Evolutionary conservation across 139 green algal genomes (phyloP), one percentile per base, ranked within the genome.

Genomic region (Zygnema circumcarinatum): DNA sequence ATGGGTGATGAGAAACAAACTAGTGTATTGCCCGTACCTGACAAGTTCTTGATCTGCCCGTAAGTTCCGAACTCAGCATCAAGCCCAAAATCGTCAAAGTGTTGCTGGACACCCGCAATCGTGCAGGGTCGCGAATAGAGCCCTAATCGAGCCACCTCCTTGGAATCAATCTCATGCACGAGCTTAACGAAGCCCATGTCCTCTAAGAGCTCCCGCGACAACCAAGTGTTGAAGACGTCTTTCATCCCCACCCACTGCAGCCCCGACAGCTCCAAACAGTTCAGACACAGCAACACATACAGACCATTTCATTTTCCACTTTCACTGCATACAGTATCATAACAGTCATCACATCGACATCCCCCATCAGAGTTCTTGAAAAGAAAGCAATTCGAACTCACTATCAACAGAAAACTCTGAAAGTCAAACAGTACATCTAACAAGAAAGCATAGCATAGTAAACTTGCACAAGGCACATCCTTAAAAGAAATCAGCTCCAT

Each of bases 1-100:
- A n/a, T n/a, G n/a, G n/a, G n/a, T n/a, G n/a, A n/a, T n/a, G n/a
- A n/a, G n/a, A n/a, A n/a, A n/a, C n/a, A n/a, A n/a, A n/a, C n/a
- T n/a, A n/a, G n/a, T n/a, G n/a, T n/a, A n/a, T n/a, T n/a, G n/a
- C n/a, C n/a, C 41, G 2, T 29, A 88, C 83, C 92, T 41, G 90
- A 93, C 29, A 94, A 75, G 36, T 88, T 92, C 2, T 74, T 67
- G 41, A 93, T 93, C 21, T 85, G 74, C 7, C 74, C 85, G 67
- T 94, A 91, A 2, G 89, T 95, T 29, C 88, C 85, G 41, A 94
- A 93, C 91, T 95, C 94, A 74, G 91, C 81, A 39, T 94, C 96
- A 22, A 98, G 92, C 84, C 96, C 96, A 56, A 98, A 93, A 78
- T 95, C 94, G 35, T 92, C 92, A 32, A 98, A 85, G 92, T 98